Percentiles rank a stretch among this genome's conserved stretches.
Conservation (phyloP, 441 rosid species). For the Jatropha podagrica region DNA sequence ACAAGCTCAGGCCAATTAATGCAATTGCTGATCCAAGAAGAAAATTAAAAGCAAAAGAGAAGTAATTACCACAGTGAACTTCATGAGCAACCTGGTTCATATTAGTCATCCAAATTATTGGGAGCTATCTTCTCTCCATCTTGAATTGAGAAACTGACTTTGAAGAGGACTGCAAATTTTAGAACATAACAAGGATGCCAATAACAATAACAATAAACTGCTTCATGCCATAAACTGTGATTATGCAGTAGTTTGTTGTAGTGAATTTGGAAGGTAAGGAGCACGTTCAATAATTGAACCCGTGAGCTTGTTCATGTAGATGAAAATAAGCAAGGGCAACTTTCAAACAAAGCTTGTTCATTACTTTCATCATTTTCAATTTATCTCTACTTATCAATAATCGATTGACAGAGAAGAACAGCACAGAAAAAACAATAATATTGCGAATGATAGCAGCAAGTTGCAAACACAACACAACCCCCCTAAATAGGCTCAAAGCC, state of each 20-base stretch:
- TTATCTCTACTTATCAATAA: not conserved
- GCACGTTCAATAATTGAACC: constrained; percentile 68
- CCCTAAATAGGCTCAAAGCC: too few species aligned
- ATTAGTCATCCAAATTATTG: not conserved
- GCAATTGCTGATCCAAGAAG: not conserved
- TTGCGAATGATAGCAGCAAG: too few species aligned
- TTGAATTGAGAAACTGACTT: constrained; percentile 81
- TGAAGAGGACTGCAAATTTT: constrained; percentile 45
- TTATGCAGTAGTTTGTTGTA: constrained; percentile 26
- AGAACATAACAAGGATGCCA: not conserved
- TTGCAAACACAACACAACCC: too few species aligned
- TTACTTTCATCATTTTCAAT: constrained; percentile 49
- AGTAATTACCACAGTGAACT: not conserved
- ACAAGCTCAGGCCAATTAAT: not conserved
- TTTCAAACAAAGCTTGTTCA: constrained; percentile 7
- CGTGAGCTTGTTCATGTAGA: constrained; percentile 48
- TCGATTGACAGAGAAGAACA: not conserved
- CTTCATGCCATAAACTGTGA: constrained; percentile 36
- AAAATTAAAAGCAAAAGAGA: not conserved
- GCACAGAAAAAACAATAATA: not conserved
- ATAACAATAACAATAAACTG: not conserved
- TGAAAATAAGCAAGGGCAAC: not conserved
- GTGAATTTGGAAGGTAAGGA: constrained; percentile 33
- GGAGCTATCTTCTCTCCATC: constrained; percentile 50
- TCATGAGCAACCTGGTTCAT: not conserved